Evolutionary conservation across 768 basidiomycete genomes (phyloP).

Genomic region (Kwoniella mangroviensis): DNA sequence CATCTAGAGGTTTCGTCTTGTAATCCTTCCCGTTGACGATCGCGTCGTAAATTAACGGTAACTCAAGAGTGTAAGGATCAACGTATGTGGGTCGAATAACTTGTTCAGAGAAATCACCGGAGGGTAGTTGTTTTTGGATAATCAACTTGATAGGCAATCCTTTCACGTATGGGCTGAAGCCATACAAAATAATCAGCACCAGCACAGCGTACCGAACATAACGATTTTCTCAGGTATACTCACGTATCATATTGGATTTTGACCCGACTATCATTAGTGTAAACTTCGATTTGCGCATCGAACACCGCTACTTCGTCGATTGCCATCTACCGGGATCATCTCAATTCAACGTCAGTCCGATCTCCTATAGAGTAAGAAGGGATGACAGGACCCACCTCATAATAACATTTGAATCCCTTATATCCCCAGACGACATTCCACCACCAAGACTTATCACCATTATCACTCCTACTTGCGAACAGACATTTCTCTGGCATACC

Average conservation of each 20-base stretch:
- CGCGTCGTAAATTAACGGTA: constrained; percentile 38
- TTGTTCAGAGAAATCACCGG: constrained; percentile 41
- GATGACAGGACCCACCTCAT: constrained; percentile 40
- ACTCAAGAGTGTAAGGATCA: constrained; percentile 52
- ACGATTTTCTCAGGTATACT: constrained; percentile 2
- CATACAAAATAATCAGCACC: not conserved
- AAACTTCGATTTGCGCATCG: constrained; percentile 55
- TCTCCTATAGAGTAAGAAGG: not conserved
- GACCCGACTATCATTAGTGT: constrained; percentile 44
- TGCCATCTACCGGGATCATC: constrained; percentile 28
- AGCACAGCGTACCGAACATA: not conserved
- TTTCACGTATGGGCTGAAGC: constrained; percentile 50
- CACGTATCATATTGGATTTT: constrained; percentile 45
- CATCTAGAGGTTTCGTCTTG: constrained; percentile 48
- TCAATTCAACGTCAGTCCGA: no score
- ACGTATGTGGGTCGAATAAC: constrained; percentile 46
- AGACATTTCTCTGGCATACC: constrained; percentile 42
- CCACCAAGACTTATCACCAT: constrained; percentile 8
- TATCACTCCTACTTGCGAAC: constrained; percentile 20
- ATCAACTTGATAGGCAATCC: constrained; percentile 50
- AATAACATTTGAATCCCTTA: constrained; percentile 45
- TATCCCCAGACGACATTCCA: constrained; percentile 42
- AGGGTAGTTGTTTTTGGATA: constrained; percentile 29
- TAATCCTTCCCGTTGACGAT: constrained; percentile 36
- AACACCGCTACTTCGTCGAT: constrained; percentile 51